Percentiles rank a stretch among this genome's conserved stretches.
phyloP scores from a whole-genome alignment of 2,329 filamentous ascomycete species.

The Fusarium mundagurra region DNA sequence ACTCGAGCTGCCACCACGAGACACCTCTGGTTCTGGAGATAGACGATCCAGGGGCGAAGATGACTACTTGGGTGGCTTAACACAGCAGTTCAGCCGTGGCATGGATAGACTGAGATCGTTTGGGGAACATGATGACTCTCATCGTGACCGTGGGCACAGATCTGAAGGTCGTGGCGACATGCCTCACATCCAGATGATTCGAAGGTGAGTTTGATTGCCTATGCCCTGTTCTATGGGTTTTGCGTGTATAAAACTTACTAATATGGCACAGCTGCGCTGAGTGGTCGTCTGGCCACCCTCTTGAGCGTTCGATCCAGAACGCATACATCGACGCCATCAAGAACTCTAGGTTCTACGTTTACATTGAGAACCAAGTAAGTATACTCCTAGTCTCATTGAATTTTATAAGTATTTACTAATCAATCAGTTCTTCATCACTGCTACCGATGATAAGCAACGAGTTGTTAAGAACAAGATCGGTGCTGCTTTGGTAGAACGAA shows the following conservation, averaged over 20 bases:
- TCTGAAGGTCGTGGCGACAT: constrained; percentile 30
- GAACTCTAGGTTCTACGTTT: constrained; percentile 76
- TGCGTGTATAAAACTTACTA: neutral
- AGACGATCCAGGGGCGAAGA: constrained; percentile 35
- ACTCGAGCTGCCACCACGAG: constrained; percentile 24
- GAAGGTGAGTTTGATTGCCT: constrained; percentile 51
- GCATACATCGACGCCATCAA: constrained; percentile 80
- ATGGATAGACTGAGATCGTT: constrained; percentile 53
- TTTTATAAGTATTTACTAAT: neutral
- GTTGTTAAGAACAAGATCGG: constrained; percentile 83
- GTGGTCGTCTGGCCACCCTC: constrained; percentile 63
- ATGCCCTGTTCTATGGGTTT: neutral
- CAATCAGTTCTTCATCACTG: constrained; percentile 80
- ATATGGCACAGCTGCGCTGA: constrained; percentile 52
- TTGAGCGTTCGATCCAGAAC: constrained; percentile 83
- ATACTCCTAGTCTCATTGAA: too few species aligned
- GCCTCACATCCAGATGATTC: constrained; percentile 60
- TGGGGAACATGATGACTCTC: constrained; percentile 40
- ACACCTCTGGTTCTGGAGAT: constrained; percentile 14
- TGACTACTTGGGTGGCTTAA: constrained; percentile 56
- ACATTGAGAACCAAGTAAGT: constrained; percentile 77
- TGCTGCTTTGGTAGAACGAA: constrained; percentile 79
- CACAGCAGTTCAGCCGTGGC: constrained; percentile 54
- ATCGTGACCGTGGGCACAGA: constrained; percentile 6
- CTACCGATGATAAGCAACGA: constrained; percentile 74